phyloP scores from a whole-genome alignment of 1,284 basidiomycete species.

The Papiliotrema laurentii region DNA sequence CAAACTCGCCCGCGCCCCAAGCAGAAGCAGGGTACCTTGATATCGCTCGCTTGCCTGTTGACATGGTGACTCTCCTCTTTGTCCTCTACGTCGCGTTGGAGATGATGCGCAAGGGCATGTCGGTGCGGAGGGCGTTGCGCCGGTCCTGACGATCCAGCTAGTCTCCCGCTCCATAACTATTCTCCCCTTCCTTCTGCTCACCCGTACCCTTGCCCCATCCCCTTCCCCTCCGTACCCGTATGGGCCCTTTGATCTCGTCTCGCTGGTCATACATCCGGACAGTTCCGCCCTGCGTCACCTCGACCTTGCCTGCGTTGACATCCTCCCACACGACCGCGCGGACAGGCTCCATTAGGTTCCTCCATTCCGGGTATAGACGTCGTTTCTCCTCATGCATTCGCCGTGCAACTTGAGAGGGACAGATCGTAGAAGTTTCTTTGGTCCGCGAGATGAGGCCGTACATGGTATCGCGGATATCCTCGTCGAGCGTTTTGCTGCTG shows the following conservation, averaged over 20 bases:
- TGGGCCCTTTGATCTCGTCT: constrained; percentile 24
- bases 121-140: neutral
- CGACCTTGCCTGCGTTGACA: constrained; percentile 10
- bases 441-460: constrained; percentile 16
- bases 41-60: neutral
- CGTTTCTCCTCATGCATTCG: constrained; percentile 12
- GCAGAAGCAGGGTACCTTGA: no score
- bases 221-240: constrained; percentile 20
- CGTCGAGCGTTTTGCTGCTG: neutral
- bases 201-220: constrained; percentile 10
- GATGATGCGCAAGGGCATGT: neutral
- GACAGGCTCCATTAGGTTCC: constrained; percentile 24
- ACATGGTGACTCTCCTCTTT: no score
- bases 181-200: neutral
- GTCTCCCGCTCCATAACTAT: neutral
- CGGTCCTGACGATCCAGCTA: neutral
- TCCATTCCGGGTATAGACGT: constrained; percentile 22
- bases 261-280: constrained; percentile 11
- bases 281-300: constrained; percentile 25
- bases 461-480: constrained; percentile 8
- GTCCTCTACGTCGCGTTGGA: neutral
- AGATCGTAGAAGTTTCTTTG: constrained; percentile 17
- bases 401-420: constrained; percentile 28
- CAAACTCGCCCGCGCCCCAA: no score
- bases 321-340: constrained; percentile 25